These are phyloP conservation scores for Eucalyptus lansdowneana DNA, from an alignment of 345 rosid genomes.

Conservation along the genomic window DNA sequence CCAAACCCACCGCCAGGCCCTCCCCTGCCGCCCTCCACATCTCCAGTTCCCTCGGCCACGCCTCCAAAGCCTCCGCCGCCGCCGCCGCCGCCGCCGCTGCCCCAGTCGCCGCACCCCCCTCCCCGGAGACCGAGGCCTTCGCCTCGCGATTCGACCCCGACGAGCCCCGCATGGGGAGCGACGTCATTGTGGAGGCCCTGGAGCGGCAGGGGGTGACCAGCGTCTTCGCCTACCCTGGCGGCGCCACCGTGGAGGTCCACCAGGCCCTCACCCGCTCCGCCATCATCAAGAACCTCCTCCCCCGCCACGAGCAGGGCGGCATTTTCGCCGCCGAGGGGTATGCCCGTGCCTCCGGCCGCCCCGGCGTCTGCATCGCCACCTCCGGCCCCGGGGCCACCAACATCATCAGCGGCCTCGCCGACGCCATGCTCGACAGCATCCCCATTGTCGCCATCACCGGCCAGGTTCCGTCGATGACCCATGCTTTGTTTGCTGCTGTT, in stretches of 20 bases:
- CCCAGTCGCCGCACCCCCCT: slow-evolving; percentile 2
- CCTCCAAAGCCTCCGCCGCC: neutral
- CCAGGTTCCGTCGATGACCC: slow-evolving; percentile 29
- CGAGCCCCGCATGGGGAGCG: slow-evolving; percentile 83
- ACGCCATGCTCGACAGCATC: slow-evolving; percentile 78
- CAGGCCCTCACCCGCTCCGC: slow-evolving; percentile 83
- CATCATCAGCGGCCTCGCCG: slow-evolving; percentile 76
- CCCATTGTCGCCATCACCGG: slow-evolving; percentile 87
- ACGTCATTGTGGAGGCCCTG: slow-evolving; percentile 89
- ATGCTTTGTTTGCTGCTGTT: neutral
- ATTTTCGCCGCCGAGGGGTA: slow-evolving; percentile 92
- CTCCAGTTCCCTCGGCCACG: slow-evolving; percentile 11
- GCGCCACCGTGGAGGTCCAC: slow-evolving; percentile 96
- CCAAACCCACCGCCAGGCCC: neutral
- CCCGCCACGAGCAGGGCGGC: slow-evolving; percentile 96
- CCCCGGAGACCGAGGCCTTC: neutral
- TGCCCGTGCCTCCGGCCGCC: slow-evolving; percentile 72
- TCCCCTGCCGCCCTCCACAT: neutral
- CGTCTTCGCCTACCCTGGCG: slow-evolving; percentile 92
- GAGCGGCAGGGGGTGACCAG: slow-evolving; percentile 71
- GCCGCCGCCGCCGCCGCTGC: neutral
- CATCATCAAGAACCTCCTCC: slow-evolving; percentile 66
- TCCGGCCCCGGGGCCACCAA: slow-evolving; percentile 95
- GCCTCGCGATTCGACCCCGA: slow-evolving; percentile 37
- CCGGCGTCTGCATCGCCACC: slow-evolving; percentile 90